Percentiles rank a stretch among this genome's conserved stretches.
phyloP scores from a whole-genome alignment of 2,329 filamentous ascomycete species.

The Penicillium olsonii region DNA sequence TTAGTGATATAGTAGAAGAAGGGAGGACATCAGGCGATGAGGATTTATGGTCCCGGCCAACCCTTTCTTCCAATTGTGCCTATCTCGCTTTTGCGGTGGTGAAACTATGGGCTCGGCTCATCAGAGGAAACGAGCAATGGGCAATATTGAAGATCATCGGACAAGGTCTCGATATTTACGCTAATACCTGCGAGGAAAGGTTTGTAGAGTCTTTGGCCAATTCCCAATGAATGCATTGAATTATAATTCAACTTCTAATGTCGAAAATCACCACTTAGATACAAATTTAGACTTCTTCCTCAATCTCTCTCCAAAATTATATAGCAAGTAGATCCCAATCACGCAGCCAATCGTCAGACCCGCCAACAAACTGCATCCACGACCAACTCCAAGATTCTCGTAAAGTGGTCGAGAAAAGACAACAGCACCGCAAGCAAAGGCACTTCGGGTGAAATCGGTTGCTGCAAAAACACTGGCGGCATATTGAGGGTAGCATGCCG shows the following conservation, averaged over 20 bases:
- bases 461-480: conserved; percentile 35
- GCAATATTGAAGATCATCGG: conserved; percentile 46
- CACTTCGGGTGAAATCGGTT: conserved; percentile 34
- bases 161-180: conserved; percentile 38
- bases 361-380: conserved; percentile 33
- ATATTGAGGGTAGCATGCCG: conserved; percentile 27
- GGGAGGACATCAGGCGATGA: conserved; percentile 19
- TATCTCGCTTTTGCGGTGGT: not conserved
- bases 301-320: conserved; percentile 15
- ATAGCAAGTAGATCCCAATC: conserved; percentile 21
- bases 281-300: conserved; percentile 10
- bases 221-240: not conserved
- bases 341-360: conserved; percentile 33
- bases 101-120: conserved; percentile 11
- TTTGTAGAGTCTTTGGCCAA: not conserved
- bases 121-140: conserved; percentile 42
- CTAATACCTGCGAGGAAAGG: conserved; percentile 1
- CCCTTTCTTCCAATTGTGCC: conserved; percentile 8
- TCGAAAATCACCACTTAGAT: conserved; percentile 4
- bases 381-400: conserved; percentile 28
- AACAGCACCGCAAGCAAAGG: conserved; percentile 37
- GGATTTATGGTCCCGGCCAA: conserved; percentile 3
- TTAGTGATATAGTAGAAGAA: conserved; percentile 26
- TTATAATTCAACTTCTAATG: too few species aligned
- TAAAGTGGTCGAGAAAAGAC: conserved; percentile 33